A percentile compares a stretch with the other conserved stretches of the same genome.
Conservation (phyloP, 1,139 yeast genomes). For the Saccharomycopsis hybrid region DNA sequence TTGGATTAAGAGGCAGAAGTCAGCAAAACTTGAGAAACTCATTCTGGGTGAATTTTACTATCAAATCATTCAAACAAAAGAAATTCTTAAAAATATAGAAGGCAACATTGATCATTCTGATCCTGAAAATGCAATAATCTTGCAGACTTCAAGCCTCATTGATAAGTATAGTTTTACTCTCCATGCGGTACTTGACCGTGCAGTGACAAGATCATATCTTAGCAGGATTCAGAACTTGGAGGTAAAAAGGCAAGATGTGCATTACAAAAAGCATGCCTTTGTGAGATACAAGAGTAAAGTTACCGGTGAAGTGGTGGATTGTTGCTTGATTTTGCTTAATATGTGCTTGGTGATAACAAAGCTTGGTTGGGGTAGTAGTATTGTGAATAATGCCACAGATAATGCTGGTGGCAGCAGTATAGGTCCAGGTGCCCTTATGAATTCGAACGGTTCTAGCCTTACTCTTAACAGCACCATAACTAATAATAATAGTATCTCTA, state of each 20-base stretch:
- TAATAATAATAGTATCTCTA: too few relatives aligned
- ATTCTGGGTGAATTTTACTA: constrained; percentile 17
- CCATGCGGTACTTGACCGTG: constrained; percentile 16
- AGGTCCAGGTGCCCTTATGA: too few relatives aligned
- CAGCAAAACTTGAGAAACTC: constrained; percentile 17
- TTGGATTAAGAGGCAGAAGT: constrained; percentile 18
- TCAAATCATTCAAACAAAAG: constrained; percentile 19
- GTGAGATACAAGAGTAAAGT: constrained; percentile 17
- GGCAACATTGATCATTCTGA: constrained; percentile 12
- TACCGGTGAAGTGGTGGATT: constrained; percentile 15
- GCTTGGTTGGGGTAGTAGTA: too few relatives aligned
- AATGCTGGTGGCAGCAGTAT: too few relatives aligned
- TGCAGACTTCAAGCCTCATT: constrained; percentile 14
- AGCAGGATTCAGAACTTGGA: constrained; percentile 16
- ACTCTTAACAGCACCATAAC: too few relatives aligned
- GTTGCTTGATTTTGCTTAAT: constrained; percentile 17
- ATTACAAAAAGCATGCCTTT: constrained; percentile 18
- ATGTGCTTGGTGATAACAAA: constrained; percentile 18
- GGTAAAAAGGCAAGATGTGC: constrained; percentile 16
- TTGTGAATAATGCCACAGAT: too few relatives aligned
- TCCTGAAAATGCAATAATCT: constrained; percentile 16
- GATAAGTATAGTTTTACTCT: constrained; percentile 15
- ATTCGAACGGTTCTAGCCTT: too few relatives aligned
- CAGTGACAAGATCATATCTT: constrained; percentile 16
- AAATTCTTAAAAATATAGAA: constrained; percentile 15